These are phyloP conservation scores for Scedosporium minutisporum DNA, from an alignment of 2,329 filamentous ascomycete species.

Conservation along the genomic window DNA sequence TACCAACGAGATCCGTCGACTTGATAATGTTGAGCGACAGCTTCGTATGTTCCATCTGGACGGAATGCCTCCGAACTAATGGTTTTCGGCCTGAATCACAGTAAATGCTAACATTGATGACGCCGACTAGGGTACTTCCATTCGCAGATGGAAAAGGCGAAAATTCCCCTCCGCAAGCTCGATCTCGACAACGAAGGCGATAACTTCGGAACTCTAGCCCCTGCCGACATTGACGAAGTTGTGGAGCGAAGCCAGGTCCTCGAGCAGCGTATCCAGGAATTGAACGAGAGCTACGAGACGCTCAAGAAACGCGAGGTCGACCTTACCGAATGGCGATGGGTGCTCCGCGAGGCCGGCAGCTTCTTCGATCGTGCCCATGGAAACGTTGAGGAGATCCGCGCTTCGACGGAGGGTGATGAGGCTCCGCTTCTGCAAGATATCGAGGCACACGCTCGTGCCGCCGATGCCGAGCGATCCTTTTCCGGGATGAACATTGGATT, in stretches of 20 bases:
- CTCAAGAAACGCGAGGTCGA: constrained; percentile 96
- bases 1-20: constrained; percentile 90
- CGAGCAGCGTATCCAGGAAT: constrained; percentile 79
- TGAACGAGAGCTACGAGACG: constrained; percentile 98
- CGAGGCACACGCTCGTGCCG: constrained; percentile 63
- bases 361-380: constrained; percentile 97
- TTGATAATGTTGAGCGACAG: constrained; percentile 97
- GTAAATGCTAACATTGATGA: neutral
- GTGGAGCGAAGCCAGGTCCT: constrained; percentile 85
- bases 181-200: constrained; percentile 68
- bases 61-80: neutral
- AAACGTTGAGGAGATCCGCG: constrained; percentile 91
- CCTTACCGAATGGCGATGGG: constrained; percentile 97
- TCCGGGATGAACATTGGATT: constrained; percentile 99
- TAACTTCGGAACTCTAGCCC: constrained; percentile 76
- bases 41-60: constrained; percentile 56
- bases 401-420: constrained; percentile 82
- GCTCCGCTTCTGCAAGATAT: constrained; percentile 88
- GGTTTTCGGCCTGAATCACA: neutral
- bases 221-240: constrained; percentile 92
- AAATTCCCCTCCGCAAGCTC: constrained; percentile 76
- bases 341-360: constrained; percentile 86
- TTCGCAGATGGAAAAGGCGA: constrained; percentile 86
- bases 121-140: constrained; percentile 71
- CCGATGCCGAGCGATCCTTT: constrained; percentile 75